These are phyloP conservation scores for Porcisia hertigi DNA, from an alignment of 208 protist genomes.

Conservation along the genomic window DNA sequence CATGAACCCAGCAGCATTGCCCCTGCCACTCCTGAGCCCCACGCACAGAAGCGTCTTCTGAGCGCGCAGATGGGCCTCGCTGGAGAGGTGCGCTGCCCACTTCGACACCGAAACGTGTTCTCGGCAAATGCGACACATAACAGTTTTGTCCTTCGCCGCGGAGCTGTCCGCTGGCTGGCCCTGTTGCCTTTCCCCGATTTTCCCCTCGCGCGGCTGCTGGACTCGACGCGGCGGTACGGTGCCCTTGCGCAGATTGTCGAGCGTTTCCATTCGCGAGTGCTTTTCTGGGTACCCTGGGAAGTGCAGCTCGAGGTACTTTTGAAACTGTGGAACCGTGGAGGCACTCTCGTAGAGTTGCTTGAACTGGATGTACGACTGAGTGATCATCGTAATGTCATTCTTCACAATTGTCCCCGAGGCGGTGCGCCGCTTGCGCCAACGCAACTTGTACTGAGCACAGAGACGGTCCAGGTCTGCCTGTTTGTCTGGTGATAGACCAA, in stretches of 20 bases:
- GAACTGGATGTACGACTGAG: constrained; percentile 59
- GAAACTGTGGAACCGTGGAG: constrained; percentile 35
- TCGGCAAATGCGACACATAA: constrained; percentile 80
- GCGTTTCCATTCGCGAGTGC: constrained; percentile 75
- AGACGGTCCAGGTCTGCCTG: constrained; percentile 60
- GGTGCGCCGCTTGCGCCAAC: constrained; percentile 68
- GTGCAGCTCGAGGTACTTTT: constrained; percentile 50
- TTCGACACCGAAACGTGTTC: constrained; percentile 42
- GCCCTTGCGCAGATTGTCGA: constrained; percentile 49
- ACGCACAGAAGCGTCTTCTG: constrained; percentile 3
- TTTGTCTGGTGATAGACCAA: constrained; percentile 47
- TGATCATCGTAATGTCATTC: constrained; percentile 64
- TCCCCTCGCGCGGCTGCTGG: constrained; percentile 10
- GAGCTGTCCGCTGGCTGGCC: constrained; percentile 5
- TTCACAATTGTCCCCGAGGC: constrained; percentile 37
- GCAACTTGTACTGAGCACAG: constrained; percentile 43
- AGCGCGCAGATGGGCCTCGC: constrained; percentile 28
- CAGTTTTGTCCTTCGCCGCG: constrained; percentile 32
- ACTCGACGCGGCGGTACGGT: constrained; percentile 59
- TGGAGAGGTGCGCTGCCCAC: constrained; percentile 55
- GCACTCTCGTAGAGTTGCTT: constrained; percentile 47
- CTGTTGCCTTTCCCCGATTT: not conserved
- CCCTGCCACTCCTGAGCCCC: not conserved
- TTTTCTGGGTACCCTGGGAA: constrained; percentile 77
- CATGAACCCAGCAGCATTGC: not conserved